Conservation (phyloP, 2,329 filamentous ascomycete genomes). For the Fusarium poae region DNA sequence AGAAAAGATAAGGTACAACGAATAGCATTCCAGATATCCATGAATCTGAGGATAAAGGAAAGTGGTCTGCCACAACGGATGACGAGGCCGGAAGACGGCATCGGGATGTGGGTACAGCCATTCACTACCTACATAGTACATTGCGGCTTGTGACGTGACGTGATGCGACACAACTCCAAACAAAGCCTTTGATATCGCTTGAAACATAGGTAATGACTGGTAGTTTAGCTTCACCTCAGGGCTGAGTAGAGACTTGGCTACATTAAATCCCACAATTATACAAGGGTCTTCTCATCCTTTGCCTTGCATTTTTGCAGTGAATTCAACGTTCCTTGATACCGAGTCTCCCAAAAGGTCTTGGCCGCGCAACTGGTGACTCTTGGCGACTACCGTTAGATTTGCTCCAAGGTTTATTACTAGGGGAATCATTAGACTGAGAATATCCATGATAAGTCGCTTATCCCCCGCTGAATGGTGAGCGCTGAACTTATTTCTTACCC, state of each 20-base stretch:
- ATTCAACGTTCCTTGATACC: conserved; percentile 33
- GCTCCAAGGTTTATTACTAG: conserved; percentile 11
- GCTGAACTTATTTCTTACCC: conserved; percentile 9
- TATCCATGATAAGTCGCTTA: conserved; percentile 25
- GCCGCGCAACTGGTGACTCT: conserved; percentile 36
- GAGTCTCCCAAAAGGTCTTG: conserved; percentile 24
- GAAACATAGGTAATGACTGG: conserved; percentile 15
- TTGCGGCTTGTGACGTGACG: conserved; percentile 10
- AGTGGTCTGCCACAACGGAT: conserved; percentile 18
- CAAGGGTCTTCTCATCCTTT: conserved; percentile 10
- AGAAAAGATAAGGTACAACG: neutral
- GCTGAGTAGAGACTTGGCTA: conserved; percentile 18
- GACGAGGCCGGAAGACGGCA: conserved; percentile 42
- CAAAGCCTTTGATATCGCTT: conserved; percentile 4
- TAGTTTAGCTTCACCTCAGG: neutral
- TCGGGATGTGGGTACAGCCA: conserved; percentile 38
- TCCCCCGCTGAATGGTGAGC: conserved; percentile 1
- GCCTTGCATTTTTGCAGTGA: conserved; percentile 7
- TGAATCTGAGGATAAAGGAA: neutral
- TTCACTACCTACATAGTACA: no score
- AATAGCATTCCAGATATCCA: neutral
- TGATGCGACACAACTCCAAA: conserved; percentile 10
- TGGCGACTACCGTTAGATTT: conserved; percentile 21
- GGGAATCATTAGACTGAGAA: conserved; percentile 1
- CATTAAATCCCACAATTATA: conserved; percentile 20